These are phyloP conservation scores for Corynespora cassiicola DNA, from an alignment of 2,329 filamentous ascomycete species.

Conservation along the genomic window DNA sequence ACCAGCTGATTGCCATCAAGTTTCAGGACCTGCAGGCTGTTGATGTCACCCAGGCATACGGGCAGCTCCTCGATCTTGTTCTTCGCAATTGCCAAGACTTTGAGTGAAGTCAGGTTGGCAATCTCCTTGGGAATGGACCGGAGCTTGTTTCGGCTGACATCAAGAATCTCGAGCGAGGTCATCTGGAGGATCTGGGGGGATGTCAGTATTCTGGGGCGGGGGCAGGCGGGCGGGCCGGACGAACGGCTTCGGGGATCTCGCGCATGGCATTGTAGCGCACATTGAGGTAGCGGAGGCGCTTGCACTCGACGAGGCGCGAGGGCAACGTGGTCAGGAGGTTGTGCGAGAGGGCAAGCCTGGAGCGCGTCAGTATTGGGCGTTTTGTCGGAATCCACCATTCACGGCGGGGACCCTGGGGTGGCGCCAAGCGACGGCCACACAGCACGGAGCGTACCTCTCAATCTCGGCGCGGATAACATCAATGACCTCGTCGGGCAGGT, in stretches of 20 bases:
- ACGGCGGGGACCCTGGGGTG: no score
- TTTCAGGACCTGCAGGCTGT: conserved; percentile 85
- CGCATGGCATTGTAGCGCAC: conserved; percentile 77
- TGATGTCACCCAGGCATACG: conserved; percentile 85
- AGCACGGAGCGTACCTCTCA: conserved; percentile 65
- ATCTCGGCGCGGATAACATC: conserved; percentile 77
- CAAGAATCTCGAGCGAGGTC: conserved; percentile 86
- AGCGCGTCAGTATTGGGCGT: conserved; percentile 24
- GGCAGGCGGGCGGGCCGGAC: conserved; percentile 34
- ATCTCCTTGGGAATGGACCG: conserved; percentile 79
- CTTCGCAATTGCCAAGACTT: conserved; percentile 85
- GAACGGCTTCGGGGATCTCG: conserved; percentile 69
- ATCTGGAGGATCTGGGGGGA: conserved; percentile 79
- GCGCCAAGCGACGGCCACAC: conserved; percentile 5
- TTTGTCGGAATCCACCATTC: no score
- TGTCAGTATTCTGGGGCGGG: conserved; percentile 12
- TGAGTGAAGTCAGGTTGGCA: conserved; percentile 79
- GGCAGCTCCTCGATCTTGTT: conserved; percentile 88
- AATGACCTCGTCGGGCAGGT: conserved; percentile 75
- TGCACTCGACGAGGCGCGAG: conserved; percentile 75
- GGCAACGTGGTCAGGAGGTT: conserved; percentile 77
- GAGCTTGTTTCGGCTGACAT: conserved; percentile 88
- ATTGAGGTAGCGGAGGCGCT: conserved; percentile 79
- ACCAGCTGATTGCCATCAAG: conserved; percentile 86
- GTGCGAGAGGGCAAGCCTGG: conserved; percentile 79